These are phyloP conservation scores for Neodidymelliopsis sp. DNA, from an alignment of 2,329 filamentous ascomycete genomes.

Conservation along the genomic window DNA sequence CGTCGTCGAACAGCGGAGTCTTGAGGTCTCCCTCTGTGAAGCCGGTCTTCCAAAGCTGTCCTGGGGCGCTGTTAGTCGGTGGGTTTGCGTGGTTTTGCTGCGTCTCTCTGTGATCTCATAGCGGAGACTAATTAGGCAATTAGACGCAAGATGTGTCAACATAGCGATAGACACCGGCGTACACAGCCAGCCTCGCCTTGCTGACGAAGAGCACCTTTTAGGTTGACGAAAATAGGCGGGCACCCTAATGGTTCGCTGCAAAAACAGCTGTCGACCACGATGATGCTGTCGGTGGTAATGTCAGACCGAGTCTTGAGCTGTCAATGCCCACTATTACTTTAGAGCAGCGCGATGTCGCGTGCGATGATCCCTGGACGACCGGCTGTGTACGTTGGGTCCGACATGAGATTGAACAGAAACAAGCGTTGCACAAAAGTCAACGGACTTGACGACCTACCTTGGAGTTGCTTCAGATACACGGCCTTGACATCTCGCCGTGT, in stretches of 20 bases:
- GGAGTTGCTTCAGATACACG: conserved; percentile 78
- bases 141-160: conserved; percentile 11
- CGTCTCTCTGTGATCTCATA: conserved; percentile 16
- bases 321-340: conserved; percentile 27
- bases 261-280: conserved; percentile 35
- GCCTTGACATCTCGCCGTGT: conserved; percentile 76
- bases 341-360: conserved; percentile 31
- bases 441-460: conserved; percentile 52
- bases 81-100: conserved; percentile 9
- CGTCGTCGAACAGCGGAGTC: conserved; percentile 78
- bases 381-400: conserved; percentile 17
- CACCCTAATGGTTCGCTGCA: conserved; percentile 23
- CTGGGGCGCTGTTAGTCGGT: conserved; percentile 39
- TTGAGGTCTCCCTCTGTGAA: conserved; percentile 74
- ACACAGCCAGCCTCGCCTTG: conserved; percentile 3
- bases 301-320: conserved; percentile 31
- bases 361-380: conserved; percentile 26
- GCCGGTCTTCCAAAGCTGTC: conserved; percentile 78
- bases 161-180: background rate
- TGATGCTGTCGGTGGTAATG: conserved; percentile 24
- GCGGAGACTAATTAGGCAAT: conserved; percentile 18
- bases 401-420: conserved; percentile 15
- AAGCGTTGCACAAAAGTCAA: conserved; percentile 22
- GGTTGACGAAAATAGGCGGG: conserved; percentile 11
- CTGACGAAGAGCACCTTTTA: conserved; percentile 5